phyloP scores from a whole-genome alignment of 768 basidiomycete species.

The Pisolithus microcarpus region DNA sequence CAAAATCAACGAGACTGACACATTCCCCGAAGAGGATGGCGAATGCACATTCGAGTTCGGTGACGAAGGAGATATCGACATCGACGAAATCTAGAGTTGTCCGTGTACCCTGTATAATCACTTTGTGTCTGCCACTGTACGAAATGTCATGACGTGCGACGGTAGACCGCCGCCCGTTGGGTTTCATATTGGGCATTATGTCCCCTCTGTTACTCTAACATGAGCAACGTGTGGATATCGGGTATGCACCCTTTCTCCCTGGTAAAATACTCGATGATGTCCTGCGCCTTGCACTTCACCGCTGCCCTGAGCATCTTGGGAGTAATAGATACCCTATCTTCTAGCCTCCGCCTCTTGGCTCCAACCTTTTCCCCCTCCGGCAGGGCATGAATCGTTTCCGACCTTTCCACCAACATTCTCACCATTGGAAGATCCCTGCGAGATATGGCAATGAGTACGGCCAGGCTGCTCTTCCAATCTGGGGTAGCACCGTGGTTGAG shows the following conservation, averaged over 20 bases:
- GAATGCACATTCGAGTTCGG: slow-evolving; percentile 89
- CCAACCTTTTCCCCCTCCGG: slow-evolving; percentile 14
- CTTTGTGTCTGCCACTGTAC: background rate
- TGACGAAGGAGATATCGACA: slow-evolving; percentile 82
- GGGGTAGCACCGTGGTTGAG: slow-evolving; percentile 72
- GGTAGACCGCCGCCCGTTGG: background rate
- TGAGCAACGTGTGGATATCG: slow-evolving; percentile 56
- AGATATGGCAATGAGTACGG: slow-evolving; percentile 70
- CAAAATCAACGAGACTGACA: slow-evolving; percentile 96
- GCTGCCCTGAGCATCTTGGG: slow-evolving; percentile 59
- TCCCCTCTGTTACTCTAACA: slow-evolving; percentile 24
- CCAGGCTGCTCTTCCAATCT: slow-evolving; percentile 46
- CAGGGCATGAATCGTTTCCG: slow-evolving; percentile 16
- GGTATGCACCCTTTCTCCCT: slow-evolving; percentile 67
- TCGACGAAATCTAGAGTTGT: slow-evolving; percentile 70
- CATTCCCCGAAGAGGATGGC: slow-evolving; percentile 84
- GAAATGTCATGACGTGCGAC: background rate
- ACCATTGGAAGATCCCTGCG: slow-evolving; percentile 63
- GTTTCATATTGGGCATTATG: background rate
- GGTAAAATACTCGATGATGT: slow-evolving; percentile 66
- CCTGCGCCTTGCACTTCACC: slow-evolving; percentile 54
- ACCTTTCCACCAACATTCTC: slow-evolving; percentile 67
- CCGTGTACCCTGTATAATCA: slow-evolving; percentile 4
- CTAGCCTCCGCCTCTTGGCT: slow-evolving; percentile 46
- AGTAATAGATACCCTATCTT: slow-evolving; percentile 51